Evolutionary conservation across 2,329 filamentous ascomycete genomes (phyloP), one percentile per base, ranked within the genome.

Genomic region (Coleophoma eucalyptorum): DNA sequence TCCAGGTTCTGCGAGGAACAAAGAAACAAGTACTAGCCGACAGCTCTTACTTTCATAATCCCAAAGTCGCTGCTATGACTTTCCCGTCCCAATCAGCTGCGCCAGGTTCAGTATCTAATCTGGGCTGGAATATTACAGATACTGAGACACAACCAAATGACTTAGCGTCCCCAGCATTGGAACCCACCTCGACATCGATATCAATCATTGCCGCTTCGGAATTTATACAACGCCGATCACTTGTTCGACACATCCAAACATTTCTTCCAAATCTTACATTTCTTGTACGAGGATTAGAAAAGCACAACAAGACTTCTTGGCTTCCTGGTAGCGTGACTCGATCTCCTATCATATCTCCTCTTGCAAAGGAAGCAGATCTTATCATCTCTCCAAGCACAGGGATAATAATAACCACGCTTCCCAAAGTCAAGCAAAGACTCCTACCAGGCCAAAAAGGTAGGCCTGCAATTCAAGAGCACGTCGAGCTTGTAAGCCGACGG

Each of bases 401-500:
- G 0, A 70, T 96, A 3, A 66, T 96, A 1, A 62, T 88, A 18
- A 89, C 89, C 1, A 88, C 81, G 0, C 70, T 92, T 5, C 81
- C 92, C 54, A 83, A 86, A 56, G 75, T 87, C 21, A 86, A 84
- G 41, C 92, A 96, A 61, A 80, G 77, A 44, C 74, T 86, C 3
- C 72, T 91, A 0, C 89, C 89, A 0, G 84, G 85, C 0, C 77
- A 81, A 48, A 72, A 66, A 8, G 55, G 60, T 0, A 65, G 69
- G 34, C 70, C 74, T 3, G 69, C 71, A 13, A 71, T 90, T 13
- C 76, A 78, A 35, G 74, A 82, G 46, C 74, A 77, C 2, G 70
- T 93, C 10, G 62, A 68, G 3, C 67, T 64, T 7, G 70, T 86
- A 0, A 75, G 81, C 12, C 49, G 62, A 1, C 76, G 83, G 10